Evolutionary conservation across 1,139 yeast species (phyloP).

Genomic region (Sugiyamaella pinicola): DNA sequence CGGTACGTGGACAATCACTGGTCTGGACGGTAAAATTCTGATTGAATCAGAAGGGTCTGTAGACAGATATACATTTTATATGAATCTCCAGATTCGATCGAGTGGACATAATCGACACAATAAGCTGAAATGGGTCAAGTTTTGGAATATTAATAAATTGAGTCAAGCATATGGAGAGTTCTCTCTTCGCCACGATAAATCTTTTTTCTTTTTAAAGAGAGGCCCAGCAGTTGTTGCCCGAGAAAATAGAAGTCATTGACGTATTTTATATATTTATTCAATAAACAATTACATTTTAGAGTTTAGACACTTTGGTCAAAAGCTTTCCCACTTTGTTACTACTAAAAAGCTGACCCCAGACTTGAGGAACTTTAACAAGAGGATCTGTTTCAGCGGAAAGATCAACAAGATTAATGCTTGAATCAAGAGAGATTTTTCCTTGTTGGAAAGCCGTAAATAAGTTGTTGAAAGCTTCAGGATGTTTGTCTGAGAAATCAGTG

Average conservation of each 20-base stretch:
- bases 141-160: constrained; percentile 54
- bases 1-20: constrained; percentile 55
- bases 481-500: constrained; percentile 14
- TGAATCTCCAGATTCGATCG: constrained; percentile 57
- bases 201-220: constrained; percentile 57
- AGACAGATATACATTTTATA: constrained; percentile 62
- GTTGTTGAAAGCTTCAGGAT: constrained; percentile 5
- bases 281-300: background rate
- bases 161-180: constrained; percentile 47
- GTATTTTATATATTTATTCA: background rate
- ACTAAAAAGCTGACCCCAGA: constrained; percentile 11
- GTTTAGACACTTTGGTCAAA: constrained; percentile 5
- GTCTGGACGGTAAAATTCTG: constrained; percentile 58
- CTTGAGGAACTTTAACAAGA: constrained; percentile 5
- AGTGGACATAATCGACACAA: constrained; percentile 63
- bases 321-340: constrained; percentile 15
- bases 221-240: background rate
- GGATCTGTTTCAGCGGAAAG: constrained; percentile 4
- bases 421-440: constrained; percentile 12
- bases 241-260: background rate
- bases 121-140: constrained; percentile 67
- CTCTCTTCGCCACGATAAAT: constrained; percentile 67
- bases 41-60: constrained; percentile 62
- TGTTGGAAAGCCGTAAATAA: constrained; percentile 9
- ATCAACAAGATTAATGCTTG: constrained; percentile 6